Percentiles rank a stretch among this genome's conserved stretches.
These are phyloP conservation scores for Eremothecium coryli DNA, from an alignment of 1,139 yeast species.

Conservation along the genomic window DNA sequence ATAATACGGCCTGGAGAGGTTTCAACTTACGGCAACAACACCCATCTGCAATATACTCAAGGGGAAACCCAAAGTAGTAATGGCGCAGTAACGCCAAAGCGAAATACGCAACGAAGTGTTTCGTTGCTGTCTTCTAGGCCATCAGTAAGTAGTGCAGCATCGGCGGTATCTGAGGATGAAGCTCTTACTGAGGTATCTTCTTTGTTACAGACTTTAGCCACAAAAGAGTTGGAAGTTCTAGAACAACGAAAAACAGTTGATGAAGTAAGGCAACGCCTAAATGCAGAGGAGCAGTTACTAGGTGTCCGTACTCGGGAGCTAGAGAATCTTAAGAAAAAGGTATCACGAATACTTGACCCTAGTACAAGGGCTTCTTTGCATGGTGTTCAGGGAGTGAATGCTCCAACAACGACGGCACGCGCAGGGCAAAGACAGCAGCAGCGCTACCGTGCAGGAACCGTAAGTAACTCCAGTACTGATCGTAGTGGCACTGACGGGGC, in stretches of 20 bases:
- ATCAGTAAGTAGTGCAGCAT: slow-evolving; percentile 9
- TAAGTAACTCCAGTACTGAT: neutral
- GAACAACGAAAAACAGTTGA: slow-evolving; percentile 29
- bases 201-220: slow-evolving; percentile 24
- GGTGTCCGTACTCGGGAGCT: slow-evolving; percentile 20
- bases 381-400: neutral
- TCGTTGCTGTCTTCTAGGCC: slow-evolving; percentile 12
- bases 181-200: slow-evolving; percentile 12
- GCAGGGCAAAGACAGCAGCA: neutral
- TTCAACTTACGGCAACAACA: neutral
- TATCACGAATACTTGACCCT: slow-evolving; percentile 13
- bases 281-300: slow-evolving; percentile 20
- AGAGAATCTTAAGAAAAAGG: slow-evolving; percentile 22
- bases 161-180: slow-evolving; percentile 4
- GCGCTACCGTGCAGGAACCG: neutral
- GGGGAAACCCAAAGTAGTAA: neutral
- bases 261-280: slow-evolving; percentile 23
- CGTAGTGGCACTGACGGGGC: neutral
- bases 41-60: neutral
- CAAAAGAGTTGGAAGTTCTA: slow-evolving; percentile 27
- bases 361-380: neutral
- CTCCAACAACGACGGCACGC: neutral
- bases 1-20: slow-evolving; percentile 20
- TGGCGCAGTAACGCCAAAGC: slow-evolving; percentile 8
- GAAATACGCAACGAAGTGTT: slow-evolving; percentile 10